Evolutionary conservation across 2,329 filamentous ascomycete species (phyloP), one percentile per base, ranked within the genome.

Genomic region (Diaporthe humulicola): DNA sequence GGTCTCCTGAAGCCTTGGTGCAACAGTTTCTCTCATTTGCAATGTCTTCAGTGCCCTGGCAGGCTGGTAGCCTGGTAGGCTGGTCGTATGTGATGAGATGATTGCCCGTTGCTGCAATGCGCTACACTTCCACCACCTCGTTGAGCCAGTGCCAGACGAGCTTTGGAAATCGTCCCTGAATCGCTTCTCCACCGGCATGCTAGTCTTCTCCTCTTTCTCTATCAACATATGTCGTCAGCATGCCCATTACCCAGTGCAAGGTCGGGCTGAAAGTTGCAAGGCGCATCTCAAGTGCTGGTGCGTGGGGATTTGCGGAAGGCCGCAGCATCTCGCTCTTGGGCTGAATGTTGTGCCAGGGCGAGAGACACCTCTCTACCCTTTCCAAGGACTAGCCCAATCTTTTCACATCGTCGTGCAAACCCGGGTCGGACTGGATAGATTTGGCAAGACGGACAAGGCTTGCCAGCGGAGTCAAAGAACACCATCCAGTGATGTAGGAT

Each of bases 251-350:
- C 2, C 25, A 54, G 36, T 14, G 64, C 30, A 40, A 56, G 69
- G 30, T 50, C 15, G 45, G 38, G n/a, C 69, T 60, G 54, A 22
- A 22, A 50, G 54, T n/a, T 33, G n/a, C 38, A 28, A 7, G 33
- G 15, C 33, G 17, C 40, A 48, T 36, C 42, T 25, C 57, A 15
- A 12, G 17, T 61, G 56, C 56, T 52, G 45, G 42, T 42, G 42
- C 48, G 42, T 50, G 57, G 70, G 50, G 57, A 52, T 64, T 36
- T 60, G 58, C 70, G 70, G 70, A 64, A 36, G 56, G 22, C 57
- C 70, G 57, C 70, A 72, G 45, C 57, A 64, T 72, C 57, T 36
- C 30, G 45, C 48, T 54, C 15, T 17, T 52, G 25, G 33, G 10
- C 42, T 36, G 64, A 12, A 22, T 54, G 38, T 25, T 36, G 57